Evolutionary conservation across 2,329 filamentous ascomycete genomes (phyloP).

Genomic region (Apiospora arundinis): DNA sequence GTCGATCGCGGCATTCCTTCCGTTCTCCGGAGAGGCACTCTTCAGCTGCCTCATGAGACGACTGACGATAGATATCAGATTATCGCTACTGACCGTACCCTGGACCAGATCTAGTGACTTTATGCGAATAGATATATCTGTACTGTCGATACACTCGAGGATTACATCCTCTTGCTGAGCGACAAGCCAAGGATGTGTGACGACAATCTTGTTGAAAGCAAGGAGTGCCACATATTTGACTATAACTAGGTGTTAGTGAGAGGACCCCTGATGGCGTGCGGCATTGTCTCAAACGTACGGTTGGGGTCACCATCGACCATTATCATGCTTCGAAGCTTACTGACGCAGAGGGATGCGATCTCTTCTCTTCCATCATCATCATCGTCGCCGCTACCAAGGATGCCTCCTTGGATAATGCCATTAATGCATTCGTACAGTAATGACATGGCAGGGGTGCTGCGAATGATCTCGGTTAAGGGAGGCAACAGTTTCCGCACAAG

Average conservation of each 20-base stretch:
- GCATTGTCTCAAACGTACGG: constrained; percentile 59
- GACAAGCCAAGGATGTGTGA: constrained; percentile 86
- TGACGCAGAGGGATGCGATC: constrained; percentile 89
- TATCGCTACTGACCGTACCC: constrained; percentile 91
- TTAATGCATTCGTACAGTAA: constrained; percentile 98
- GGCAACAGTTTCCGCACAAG: constrained; percentile 90
- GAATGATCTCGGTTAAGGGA: constrained; percentile 89
- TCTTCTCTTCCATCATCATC: constrained; percentile 84
- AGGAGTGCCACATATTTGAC: constrained; percentile 97
- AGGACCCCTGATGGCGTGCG: constrained; percentile 23
- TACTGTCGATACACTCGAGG: constrained; percentile 92
- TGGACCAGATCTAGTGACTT: constrained; percentile 90
- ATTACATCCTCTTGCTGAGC: constrained; percentile 95
- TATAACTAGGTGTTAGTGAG: constrained; percentile 41
- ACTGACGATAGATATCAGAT: constrained; percentile 82
- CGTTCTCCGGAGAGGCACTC: constrained; percentile 63
- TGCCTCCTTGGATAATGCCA: constrained; percentile 95
- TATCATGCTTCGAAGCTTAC: constrained; percentile 92
- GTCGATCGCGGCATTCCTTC: constrained; percentile 48
- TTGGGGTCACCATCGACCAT: constrained; percentile 94
- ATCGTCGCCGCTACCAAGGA: constrained; percentile 82
- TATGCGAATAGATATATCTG: constrained; percentile 93
- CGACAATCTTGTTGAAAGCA: constrained; percentile 93
- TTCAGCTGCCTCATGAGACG: constrained; percentile 87
- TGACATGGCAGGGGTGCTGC: constrained; percentile 97